Conservation (phyloP, 2,329 filamentous ascomycete genomes). For the Didymella sp. region DNA sequence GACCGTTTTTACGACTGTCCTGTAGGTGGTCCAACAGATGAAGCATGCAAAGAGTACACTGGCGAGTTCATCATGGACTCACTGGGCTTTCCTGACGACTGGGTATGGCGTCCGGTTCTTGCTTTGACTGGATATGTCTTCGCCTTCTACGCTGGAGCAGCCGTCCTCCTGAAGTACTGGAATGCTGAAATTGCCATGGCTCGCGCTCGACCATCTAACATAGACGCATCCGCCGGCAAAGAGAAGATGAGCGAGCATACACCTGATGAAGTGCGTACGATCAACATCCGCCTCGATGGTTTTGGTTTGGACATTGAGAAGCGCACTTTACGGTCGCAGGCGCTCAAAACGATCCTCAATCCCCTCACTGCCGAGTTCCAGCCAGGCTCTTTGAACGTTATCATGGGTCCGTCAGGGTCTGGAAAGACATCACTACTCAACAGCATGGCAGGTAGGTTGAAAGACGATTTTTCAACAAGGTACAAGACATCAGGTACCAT, state of each 20-base stretch:
- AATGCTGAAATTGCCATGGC: conserved; percentile 74
- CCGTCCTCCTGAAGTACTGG: conserved; percentile 67
- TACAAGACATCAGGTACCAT: conserved; percentile 70
- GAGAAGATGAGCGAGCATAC: conserved; percentile 69
- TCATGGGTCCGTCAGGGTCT: conserved; percentile 80
- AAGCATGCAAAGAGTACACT: conserved; percentile 71
- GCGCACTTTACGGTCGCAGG: conserved; percentile 60
- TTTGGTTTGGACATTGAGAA: conserved; percentile 72
- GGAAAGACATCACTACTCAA: conserved; percentile 80
- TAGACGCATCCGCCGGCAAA: conserved; percentile 72
- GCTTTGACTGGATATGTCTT: conserved; percentile 67
- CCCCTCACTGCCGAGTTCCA: conserved; percentile 72
- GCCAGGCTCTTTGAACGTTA: conserved; percentile 73
- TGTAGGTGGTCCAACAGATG: conserved; percentile 66
- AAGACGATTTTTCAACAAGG: conserved; percentile 65
- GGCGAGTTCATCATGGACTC: conserved; percentile 73
- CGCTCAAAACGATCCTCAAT: conserved; percentile 63
- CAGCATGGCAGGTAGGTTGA: conserved; percentile 72
- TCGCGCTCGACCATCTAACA: conserved; percentile 60
- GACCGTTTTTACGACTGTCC: conserved; percentile 78
- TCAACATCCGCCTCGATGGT: conserved; percentile 69
- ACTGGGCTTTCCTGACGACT: conserved; percentile 71
- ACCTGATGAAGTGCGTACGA: conserved; percentile 62
- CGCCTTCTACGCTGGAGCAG: conserved; percentile 68
- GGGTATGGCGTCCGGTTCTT: conserved; percentile 72